Base-by-base conservation (phyloP, 768 basidiomycete genomes). In the Hericium erinaceus region DNA sequence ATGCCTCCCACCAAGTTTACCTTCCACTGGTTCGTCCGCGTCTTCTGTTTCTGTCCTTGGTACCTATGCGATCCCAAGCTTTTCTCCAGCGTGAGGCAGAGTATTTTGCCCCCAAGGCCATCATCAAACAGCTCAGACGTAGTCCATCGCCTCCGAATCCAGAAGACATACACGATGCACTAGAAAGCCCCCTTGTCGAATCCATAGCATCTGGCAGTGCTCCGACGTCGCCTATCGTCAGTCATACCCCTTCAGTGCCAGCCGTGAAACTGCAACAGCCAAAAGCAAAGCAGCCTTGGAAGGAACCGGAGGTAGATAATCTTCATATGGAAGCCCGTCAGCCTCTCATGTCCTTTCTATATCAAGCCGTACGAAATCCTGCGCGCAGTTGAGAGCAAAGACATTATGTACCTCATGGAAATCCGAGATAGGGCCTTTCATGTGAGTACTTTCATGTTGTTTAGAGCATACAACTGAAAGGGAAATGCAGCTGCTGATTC, bases 331-430 rank as follows among this genome's bases (percentile, higher is more conserved):
- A 53, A 38, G 18, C 33, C 33, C 37, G 10, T 26, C 13, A 39
- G 33, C 13, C 18, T 18, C 39, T 28, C 18, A 55, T 56, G 72
- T 62, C 10, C 26, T 26, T 40, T 28, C 39, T 39, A 33, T 22
- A 51, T 20, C 15, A 22, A 84, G 75, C 77, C 82, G 0, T 84
- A 75, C 59, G 78, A 94, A 73, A 74, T 97, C 0, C 81, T 94
- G 65, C 77, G 86, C 53, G 95, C 95, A 1, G 80, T 98, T 20
- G 95, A 98, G 64, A 76, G 77, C 39, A 88, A 87, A 65, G 89
- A 98, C 70, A 74, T 95, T 38, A 79, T 82, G 68, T 87, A 82
- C 67, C 75, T 95, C 8, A 89, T 90, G 87, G 86, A 92, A 72
- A 75, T 92, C 48, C 77, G 91, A 58, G 89, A 93, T 66, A 77